These are phyloP conservation scores for Ceriops decandra DNA, from an alignment of 345 rosid genomes.

Conservation along the genomic window DNA sequence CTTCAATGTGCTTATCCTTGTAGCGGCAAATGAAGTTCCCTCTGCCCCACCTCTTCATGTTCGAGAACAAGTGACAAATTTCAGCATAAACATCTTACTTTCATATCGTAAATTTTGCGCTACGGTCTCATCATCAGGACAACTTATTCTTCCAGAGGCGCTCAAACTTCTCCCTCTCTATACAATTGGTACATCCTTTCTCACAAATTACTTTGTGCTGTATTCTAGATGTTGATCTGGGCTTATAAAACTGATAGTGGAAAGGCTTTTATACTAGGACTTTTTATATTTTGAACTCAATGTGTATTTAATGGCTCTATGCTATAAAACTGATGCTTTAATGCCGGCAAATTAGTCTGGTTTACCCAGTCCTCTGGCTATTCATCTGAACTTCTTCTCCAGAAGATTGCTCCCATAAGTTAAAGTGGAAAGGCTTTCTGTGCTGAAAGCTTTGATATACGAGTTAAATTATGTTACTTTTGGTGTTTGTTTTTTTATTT, in stretches of 20 bases:
- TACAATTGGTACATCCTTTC: constrained; percentile 64
- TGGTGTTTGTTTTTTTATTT: too few relatives aligned
- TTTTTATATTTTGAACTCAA: too few relatives aligned
- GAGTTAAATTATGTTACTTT: too few relatives aligned
- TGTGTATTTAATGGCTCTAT: not conserved
- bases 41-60: constrained; percentile 48
- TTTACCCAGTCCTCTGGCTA: too few relatives aligned
- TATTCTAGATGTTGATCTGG: not conserved
- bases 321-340: not conserved
- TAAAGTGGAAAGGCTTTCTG: too few relatives aligned
- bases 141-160: constrained; percentile 88
- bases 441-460: too few relatives aligned
- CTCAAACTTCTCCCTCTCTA: constrained; percentile 87
- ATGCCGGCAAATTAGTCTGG: too few relatives aligned
- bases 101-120: constrained; percentile 90
- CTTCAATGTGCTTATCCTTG: constrained; percentile 15
- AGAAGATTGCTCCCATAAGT: too few relatives aligned
- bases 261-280: too few relatives aligned
- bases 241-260: not conserved
- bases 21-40: constrained; percentile 71
- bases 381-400: too few relatives aligned
- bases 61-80: constrained; percentile 63
- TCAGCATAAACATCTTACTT: constrained; percentile 57
- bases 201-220: not conserved
- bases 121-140: constrained; percentile 75